Base-by-base conservation (phyloP, 768 basidiomycete species). In the Phylloporus arenicola region DNA sequence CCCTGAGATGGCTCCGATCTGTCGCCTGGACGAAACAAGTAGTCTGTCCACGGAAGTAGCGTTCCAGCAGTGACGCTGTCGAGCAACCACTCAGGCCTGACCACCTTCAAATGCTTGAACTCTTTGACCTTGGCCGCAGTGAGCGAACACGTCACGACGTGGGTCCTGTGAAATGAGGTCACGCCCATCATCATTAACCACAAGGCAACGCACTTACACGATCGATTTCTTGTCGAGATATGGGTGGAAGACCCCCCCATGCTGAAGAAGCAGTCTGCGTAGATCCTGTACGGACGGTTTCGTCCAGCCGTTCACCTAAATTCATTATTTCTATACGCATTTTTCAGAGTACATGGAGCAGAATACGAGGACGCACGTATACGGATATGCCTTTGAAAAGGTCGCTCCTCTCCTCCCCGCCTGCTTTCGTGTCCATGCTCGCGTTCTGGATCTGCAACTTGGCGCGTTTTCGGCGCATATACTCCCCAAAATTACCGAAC, bases 61-160 rank as follows among this genome's bases (percentile, higher is more conserved):
- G 66, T 61, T 0, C 82, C 83, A 3, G 75, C 76, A 47, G 81
- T 71, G n/a, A 78, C 80, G 56, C 91, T 94, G 29, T 92, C 80
- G 11, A 84, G 73, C 11, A 99, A 75, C 96, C 96, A 99, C 50
- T 84, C 84, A 0, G 93, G 92, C 41, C 74, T 75, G 34, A 87
- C 92, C 14, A 98, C 86, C 64, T 93, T 96, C 86, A 95, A 88
- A 37, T 85, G 68, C 65, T 85, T 79, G 68, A 93, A 97, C 59
- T 95, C 92, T 20, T 80, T 80, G 39, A 92, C 78, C 69, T 98
- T 99, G 37, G 84, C 82, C 0, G 91, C 86, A 0, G 95, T 97
- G 39, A 99, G 77, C 29, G 89, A 87, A 56, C 86, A 87, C 4
- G 96, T 95, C 44, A 99, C 74, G 58, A 99, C 85, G 64, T 96